Percentiles rank a stretch among this genome's conserved stretches.
Evolutionary conservation across 768 basidiomycete species (phyloP).

Genomic region (Thelephora aurantiotincta): DNA sequence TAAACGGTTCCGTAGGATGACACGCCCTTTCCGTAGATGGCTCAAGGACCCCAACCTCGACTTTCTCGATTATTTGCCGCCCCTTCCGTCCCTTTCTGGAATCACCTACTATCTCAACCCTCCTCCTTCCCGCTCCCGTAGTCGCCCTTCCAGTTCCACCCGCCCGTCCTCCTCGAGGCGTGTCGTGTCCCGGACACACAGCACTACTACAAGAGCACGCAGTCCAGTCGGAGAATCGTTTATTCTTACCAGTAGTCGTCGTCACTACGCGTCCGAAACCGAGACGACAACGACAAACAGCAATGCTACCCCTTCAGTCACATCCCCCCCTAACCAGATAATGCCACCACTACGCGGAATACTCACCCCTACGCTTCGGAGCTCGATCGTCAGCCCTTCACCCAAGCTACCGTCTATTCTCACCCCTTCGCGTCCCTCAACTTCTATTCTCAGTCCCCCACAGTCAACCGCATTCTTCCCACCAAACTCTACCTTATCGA

Average conservation of each 20-base stretch:
- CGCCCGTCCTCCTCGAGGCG: conserved; percentile 1
- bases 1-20: conserved; percentile 16
- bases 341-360: background rate
- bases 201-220: background rate
- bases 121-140: conserved; percentile 9
- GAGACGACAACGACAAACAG: background rate
- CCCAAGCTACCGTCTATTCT: too few relatives aligned
- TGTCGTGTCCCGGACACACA: conserved; percentile 4
- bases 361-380: too few relatives aligned
- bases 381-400: too few relatives aligned
- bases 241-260: background rate
- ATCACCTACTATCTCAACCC: conserved; percentile 4
- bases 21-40: conserved; percentile 11
- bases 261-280: background rate
- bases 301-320: background rate
- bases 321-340: background rate
- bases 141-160: conserved; percentile 3
- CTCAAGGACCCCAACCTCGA: conserved; percentile 9
- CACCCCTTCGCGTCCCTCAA: too few relatives aligned
- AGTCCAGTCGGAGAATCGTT: background rate
- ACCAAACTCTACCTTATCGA: too few relatives aligned
- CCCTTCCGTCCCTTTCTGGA: conserved; percentile 9
- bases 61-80: conserved; percentile 4
- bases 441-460: too few relatives aligned
- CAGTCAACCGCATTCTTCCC: too few relatives aligned